Percentiles rank a stretch among this genome's conserved stretches.
phyloP scores from a whole-genome alignment of 2,329 filamentous ascomycete genomes.

The Tetracladium maxilliforme region DNA sequence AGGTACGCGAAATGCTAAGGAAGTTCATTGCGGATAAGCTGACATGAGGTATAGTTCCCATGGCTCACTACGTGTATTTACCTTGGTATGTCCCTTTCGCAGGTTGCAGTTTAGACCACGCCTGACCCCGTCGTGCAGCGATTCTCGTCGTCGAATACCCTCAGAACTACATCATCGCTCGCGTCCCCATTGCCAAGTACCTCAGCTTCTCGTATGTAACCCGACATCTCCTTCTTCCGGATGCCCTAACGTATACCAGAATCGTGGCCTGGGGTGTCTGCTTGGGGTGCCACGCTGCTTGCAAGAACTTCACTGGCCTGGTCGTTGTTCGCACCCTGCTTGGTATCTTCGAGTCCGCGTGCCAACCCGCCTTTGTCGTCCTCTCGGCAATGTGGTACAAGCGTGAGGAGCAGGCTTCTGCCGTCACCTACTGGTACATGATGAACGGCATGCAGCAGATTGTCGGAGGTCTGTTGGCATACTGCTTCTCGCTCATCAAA shows the following conservation, averaged over 20 bases:
- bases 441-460: slow-evolving; percentile 50
- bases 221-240: no score
- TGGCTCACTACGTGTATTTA: slow-evolving; percentile 67
- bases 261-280: slow-evolving; percentile 43
- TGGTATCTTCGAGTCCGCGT: slow-evolving; percentile 51
- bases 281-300: slow-evolving; percentile 45
- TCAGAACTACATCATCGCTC: slow-evolving; percentile 19
- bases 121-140: no score
- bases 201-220: slow-evolving; percentile 38
- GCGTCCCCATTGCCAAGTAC: slow-evolving; percentile 45
- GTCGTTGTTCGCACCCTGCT: slow-evolving; percentile 51
- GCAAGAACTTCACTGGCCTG: slow-evolving; percentile 42
- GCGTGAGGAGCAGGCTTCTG: slow-evolving; percentile 49
- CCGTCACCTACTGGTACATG: slow-evolving; percentile 42
- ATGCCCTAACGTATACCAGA: no score
- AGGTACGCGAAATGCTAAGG: slow-evolving; percentile 2
- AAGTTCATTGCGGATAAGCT: slow-evolving; percentile 3
- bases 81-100: slow-evolving; percentile 52
- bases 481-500: slow-evolving; percentile 36
- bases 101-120: no score
- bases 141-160: slow-evolving; percentile 5
- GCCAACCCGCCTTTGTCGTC: slow-evolving; percentile 52
- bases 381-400: slow-evolving; percentile 62
- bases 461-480: slow-evolving; percentile 45
- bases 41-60: slow-evolving; percentile 32